phyloP scores from a whole-genome alignment of 495 filamentous ascomycete genomes.

The Penicillium diatomitis region DNA sequence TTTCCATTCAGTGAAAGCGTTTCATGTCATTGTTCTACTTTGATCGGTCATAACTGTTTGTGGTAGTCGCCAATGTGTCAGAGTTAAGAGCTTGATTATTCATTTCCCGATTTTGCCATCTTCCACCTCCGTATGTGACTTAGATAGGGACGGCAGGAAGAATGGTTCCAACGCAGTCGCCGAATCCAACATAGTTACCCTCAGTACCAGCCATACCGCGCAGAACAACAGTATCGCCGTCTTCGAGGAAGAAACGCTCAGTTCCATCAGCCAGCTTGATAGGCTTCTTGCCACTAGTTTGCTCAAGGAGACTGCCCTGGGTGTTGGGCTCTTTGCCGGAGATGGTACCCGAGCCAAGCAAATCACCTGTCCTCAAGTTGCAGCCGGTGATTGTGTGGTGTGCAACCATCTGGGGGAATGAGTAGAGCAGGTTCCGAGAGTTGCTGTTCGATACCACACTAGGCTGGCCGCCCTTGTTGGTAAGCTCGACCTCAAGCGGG shows the following conservation, averaged over 20 bases:
- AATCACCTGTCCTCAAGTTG: constrained; percentile 68
- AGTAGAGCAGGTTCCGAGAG: constrained; percentile 71
- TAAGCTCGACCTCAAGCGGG: constrained; percentile 63
- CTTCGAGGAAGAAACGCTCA: constrained; percentile 67
- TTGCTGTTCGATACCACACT: constrained; percentile 58
- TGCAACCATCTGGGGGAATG: constrained; percentile 89
- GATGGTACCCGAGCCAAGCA: constrained; percentile 86
- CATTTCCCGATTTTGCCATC: background rate
- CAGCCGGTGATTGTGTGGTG: constrained; percentile 87
- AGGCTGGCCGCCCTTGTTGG: constrained; percentile 52
- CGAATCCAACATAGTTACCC: constrained; percentile 62
- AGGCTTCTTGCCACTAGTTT: constrained; percentile 58
- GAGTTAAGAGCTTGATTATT: too few species aligned
- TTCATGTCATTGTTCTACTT: too few species aligned
- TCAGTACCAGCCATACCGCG: constrained; percentile 56
- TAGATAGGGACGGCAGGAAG: constrained; percentile 32
- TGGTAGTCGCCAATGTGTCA: too few species aligned
- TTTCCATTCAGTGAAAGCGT: too few species aligned
- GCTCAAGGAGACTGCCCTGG: constrained; percentile 73
- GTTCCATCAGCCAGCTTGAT: constrained; percentile 61
- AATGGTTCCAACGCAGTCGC: constrained; percentile 55
- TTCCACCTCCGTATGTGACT: background rate
- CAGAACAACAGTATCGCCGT: constrained; percentile 72
- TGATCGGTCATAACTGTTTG: too few species aligned
- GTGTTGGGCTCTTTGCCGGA: constrained; percentile 55